phyloP scores from a whole-genome alignment of 2,329 filamentous ascomycete genomes.

The Didymella lethalis region DNA sequence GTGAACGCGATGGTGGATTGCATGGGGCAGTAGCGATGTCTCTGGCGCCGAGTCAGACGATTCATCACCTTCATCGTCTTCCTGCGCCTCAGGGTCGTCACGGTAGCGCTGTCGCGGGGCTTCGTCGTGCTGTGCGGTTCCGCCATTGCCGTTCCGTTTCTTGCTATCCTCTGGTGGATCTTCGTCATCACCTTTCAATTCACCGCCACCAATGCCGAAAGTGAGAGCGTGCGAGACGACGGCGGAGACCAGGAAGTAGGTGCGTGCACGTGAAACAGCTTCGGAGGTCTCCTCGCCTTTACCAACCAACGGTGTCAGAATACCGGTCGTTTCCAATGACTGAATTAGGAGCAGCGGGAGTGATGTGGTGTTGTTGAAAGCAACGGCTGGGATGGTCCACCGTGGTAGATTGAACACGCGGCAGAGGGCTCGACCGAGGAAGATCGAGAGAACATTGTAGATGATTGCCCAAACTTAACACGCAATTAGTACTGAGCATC shows the following conservation, averaged over 20 bases:
- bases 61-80: slow-evolving; percentile 31
- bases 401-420: slow-evolving; percentile 58
- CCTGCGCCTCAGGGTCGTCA: slow-evolving; percentile 28
- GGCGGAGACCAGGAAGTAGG: slow-evolving; percentile 71
- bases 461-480: slow-evolving; percentile 58
- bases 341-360: slow-evolving; percentile 62
- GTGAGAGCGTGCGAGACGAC: slow-evolving; percentile 70
- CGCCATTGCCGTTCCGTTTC: slow-evolving; percentile 22
- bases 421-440: slow-evolving; percentile 55
- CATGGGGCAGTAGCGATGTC: slow-evolving; percentile 60
- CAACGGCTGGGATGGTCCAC: slow-evolving; percentile 63
- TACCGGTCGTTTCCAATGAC: slow-evolving; percentile 64
- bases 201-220: slow-evolving; percentile 67
- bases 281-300: slow-evolving; percentile 53
- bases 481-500: slow-evolving; percentile 21
- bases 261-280: slow-evolving; percentile 67
- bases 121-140: not conserved
- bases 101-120: slow-evolving; percentile 16
- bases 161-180: slow-evolving; percentile 48
- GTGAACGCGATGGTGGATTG: slow-evolving; percentile 46
- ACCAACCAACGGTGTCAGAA: slow-evolving; percentile 60
- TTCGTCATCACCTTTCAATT: slow-evolving; percentile 60
- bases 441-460: slow-evolving; percentile 60
- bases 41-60: slow-evolving; percentile 43
- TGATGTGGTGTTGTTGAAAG: slow-evolving; percentile 66